phyloP scores from a whole-genome alignment of 208 protist species.

The Strigomonas galati region DNA sequence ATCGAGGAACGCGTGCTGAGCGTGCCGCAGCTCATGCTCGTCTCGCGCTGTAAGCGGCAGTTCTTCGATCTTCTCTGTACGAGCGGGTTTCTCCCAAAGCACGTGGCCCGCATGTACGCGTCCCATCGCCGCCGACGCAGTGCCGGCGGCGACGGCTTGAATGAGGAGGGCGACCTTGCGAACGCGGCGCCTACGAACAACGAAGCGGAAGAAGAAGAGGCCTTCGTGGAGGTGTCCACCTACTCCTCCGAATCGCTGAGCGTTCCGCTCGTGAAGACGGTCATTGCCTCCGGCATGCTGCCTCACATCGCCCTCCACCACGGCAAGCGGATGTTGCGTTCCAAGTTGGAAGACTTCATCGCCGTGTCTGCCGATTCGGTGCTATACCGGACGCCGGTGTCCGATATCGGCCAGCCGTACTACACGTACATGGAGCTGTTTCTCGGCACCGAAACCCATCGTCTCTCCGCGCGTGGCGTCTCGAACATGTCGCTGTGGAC shows the following conservation, averaged over 20 bases:
- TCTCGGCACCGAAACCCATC: constrained; percentile 24
- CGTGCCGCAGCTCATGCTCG: constrained; percentile 47
- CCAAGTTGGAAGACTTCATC: constrained; percentile 43
- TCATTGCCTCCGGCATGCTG: constrained; percentile 56
- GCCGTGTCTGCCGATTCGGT: constrained; percentile 39
- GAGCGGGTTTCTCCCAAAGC: constrained; percentile 39
- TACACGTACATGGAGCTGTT: constrained; percentile 67
- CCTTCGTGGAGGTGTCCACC: constrained; percentile 60
- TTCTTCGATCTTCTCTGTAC: constrained; percentile 58
- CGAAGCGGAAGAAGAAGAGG: constrained; percentile 17
- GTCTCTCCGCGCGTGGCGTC: constrained; percentile 37
- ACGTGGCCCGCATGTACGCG: background rate
- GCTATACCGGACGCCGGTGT: constrained; percentile 28
- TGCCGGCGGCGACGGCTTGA: background rate
- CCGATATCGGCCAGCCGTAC: constrained; percentile 51
- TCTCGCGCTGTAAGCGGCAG: constrained; percentile 70
- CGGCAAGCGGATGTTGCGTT: constrained; percentile 45
- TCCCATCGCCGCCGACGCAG: background rate
- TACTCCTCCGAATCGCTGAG: constrained; percentile 51
- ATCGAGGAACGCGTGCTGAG: constrained; percentile 60
- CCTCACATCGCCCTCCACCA: constrained; percentile 62
- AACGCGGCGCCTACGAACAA: background rate
- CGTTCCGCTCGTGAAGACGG: constrained; percentile 65
- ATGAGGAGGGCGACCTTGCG: background rate
- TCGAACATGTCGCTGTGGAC: constrained; percentile 67